Evolutionary conservation across 495 filamentous ascomycete species (phyloP).

Genomic region (Xylaria acuta): DNA sequence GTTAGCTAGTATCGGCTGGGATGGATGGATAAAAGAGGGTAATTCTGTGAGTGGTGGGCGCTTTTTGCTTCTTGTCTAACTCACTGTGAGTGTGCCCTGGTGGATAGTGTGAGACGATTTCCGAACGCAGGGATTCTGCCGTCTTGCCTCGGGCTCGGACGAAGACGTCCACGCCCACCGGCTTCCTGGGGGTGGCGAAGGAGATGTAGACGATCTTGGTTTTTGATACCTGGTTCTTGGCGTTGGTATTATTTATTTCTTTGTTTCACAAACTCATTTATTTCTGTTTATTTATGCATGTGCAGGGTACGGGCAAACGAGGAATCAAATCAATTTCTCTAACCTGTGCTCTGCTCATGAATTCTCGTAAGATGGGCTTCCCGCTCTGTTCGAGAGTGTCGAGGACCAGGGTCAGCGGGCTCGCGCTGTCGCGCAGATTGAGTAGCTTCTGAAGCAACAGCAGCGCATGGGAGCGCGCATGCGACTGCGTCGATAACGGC

Average conservation of each 20-base stretch:
- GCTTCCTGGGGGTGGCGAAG: conserved; percentile 70
- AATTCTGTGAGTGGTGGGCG: conserved; percentile 41
- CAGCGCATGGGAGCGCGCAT: conserved; percentile 83
- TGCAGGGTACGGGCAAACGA: no score
- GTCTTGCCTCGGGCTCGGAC: conserved; percentile 67
- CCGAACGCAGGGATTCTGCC: conserved; percentile 55
- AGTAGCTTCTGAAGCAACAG: conserved; percentile 86
- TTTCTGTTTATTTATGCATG: no score
- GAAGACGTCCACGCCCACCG: conserved; percentile 64
- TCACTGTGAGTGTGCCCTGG: conserved; percentile 44
- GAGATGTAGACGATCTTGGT: conserved; percentile 74
- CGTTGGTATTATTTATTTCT: conserved; percentile 26
- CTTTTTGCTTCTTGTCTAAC: conserved; percentile 33
- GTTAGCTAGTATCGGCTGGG: conserved; percentile 18
- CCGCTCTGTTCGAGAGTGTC: conserved; percentile 87
- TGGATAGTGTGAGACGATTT: conserved; percentile 64
- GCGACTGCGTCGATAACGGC: conserved; percentile 62
- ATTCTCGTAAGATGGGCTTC: conserved; percentile 72
- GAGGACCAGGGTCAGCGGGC: conserved; percentile 83
- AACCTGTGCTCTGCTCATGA: conserved; percentile 77
- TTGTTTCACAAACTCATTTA: background rate
- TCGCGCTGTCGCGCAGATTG: conserved; percentile 75
- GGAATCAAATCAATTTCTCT: conserved; percentile 23
- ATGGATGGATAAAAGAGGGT: conserved; percentile 27
- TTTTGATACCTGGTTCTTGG: conserved; percentile 49